Percentiles rank a stretch among this genome's conserved stretches.
These are phyloP conservation scores for Leccinum disarticulatum DNA, from an alignment of 768 basidiomycete genomes.

Conservation along the genomic window DNA sequence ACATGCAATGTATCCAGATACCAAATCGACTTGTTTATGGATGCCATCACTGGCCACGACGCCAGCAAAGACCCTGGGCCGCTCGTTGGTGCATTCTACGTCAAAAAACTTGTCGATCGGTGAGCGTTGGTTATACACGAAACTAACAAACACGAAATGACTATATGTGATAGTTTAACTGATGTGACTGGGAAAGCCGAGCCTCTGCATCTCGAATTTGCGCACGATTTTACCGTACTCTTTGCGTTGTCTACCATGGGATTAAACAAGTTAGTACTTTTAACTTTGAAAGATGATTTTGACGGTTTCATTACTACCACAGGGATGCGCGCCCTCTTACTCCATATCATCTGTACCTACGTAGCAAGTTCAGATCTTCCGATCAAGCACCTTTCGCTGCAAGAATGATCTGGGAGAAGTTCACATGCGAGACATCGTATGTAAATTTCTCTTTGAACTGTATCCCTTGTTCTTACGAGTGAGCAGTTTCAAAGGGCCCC, in stretches of 20 bases:
- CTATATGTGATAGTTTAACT: conserved; percentile 26
- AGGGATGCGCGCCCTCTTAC: conserved; percentile 36
- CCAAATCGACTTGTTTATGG: not conserved
- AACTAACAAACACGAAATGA: not conserved
- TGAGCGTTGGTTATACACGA: conserved; percentile 5
- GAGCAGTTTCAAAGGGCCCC: conserved; percentile 33
- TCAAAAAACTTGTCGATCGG: conserved; percentile 41
- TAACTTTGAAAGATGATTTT: not conserved
- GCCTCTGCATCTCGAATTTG: conserved; percentile 41
- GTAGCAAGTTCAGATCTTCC: conserved; percentile 38
- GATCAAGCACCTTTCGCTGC: conserved; percentile 42
- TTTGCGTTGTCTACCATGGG: conserved; percentile 38
- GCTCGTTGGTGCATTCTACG: conserved; percentile 37
- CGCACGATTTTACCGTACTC: conserved; percentile 40
- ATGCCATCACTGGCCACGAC: conserved; percentile 33
- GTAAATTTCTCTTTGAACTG: not conserved
- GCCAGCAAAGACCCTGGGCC: conserved; percentile 32
- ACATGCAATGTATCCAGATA: too few relatives aligned
- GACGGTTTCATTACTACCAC: not conserved
- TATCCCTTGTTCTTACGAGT: not conserved
- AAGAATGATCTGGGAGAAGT: conserved; percentile 45
- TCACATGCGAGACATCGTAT: conserved; percentile 37
- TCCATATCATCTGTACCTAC: conserved; percentile 21
- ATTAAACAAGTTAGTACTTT: conserved; percentile 33
- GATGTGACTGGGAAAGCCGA: conserved; percentile 31